Conservation (phyloP, 2,329 filamentous ascomycete species). For the Aspergillus arachidicola region DNA sequence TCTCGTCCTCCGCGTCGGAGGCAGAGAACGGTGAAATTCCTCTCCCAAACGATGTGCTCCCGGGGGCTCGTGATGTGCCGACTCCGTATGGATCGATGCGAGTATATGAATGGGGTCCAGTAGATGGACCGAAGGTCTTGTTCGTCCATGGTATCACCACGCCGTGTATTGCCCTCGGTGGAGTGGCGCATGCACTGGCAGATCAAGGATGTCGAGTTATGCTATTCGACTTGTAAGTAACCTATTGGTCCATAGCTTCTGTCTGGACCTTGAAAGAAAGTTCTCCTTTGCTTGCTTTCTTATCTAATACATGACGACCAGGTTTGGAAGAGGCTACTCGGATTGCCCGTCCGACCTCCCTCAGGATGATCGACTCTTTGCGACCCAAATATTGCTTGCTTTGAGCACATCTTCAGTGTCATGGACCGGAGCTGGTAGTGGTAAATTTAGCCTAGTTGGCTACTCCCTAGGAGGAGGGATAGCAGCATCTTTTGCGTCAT, state of each 20-base stretch:
- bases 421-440: constrained; percentile 59
- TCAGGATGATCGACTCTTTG: constrained; percentile 74
- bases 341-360: constrained; percentile 67
- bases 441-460: constrained; percentile 70
- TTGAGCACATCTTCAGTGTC: constrained; percentile 69
- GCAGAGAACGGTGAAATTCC: constrained; percentile 48
- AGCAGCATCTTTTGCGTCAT: constrained; percentile 67
- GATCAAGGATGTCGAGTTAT: constrained; percentile 72
- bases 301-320: constrained; percentile 17
- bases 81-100: constrained; percentile 67
- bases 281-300: background rate
- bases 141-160: constrained; percentile 82
- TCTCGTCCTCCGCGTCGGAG: constrained; percentile 34
- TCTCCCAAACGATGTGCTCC: constrained; percentile 70
- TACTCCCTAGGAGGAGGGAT: constrained; percentile 82
- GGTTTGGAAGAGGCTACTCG: constrained; percentile 72
- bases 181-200: constrained; percentile 67
- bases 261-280: background rate
- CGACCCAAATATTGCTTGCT: constrained; percentile 70
- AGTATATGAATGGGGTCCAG: constrained; percentile 80
- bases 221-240: constrained; percentile 65
- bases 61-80: constrained; percentile 64
- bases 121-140: constrained; percentile 70
- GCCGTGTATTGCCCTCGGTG: constrained; percentile 69
- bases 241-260: no score